Percentiles rank a stretch among this genome's conserved stretches.
Conservation (phyloP, 441 rosid species). For the Jatropha podagrica region DNA sequence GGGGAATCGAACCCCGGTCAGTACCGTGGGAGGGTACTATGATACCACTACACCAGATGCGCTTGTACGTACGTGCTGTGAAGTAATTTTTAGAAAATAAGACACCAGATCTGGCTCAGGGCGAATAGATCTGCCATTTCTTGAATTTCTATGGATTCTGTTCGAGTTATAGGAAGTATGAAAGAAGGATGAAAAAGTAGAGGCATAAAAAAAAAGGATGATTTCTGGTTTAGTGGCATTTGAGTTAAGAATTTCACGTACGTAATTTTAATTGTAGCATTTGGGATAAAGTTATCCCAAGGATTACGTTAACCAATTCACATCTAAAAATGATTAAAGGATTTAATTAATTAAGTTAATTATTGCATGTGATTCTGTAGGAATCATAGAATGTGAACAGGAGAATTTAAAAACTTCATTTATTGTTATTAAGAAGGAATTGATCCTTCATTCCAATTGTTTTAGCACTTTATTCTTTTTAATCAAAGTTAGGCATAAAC, state of each 20-base stretch:
- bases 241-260: constrained; percentile 1
- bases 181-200: no score
- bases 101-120: no score
- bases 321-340: neutral
- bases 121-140: no score
- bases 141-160: no score
- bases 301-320: no score
- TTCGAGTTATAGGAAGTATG: no score
- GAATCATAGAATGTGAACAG: constrained; percentile 10
- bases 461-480: constrained; percentile 38
- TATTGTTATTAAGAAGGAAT: constrained; percentile 18
- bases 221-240: neutral
- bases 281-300: no score
- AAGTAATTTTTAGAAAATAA: no score
- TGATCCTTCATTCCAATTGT: constrained; percentile 35
- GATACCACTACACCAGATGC: constrained; percentile 98
- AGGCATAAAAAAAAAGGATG: no score
- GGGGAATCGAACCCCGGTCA: constrained; percentile 99
- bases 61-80: constrained; percentile 17
- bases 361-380: neutral
- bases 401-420: neutral
- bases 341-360: neutral
- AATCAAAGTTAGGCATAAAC: constrained; percentile 35
- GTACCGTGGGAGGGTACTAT: constrained; percentile 99
- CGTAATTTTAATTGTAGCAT: neutral